Percentiles rank a stretch among this genome's conserved stretches.
phyloP scores from a whole-genome alignment of 768 basidiomycete species.

The Tephrocybe sp. region DNA sequence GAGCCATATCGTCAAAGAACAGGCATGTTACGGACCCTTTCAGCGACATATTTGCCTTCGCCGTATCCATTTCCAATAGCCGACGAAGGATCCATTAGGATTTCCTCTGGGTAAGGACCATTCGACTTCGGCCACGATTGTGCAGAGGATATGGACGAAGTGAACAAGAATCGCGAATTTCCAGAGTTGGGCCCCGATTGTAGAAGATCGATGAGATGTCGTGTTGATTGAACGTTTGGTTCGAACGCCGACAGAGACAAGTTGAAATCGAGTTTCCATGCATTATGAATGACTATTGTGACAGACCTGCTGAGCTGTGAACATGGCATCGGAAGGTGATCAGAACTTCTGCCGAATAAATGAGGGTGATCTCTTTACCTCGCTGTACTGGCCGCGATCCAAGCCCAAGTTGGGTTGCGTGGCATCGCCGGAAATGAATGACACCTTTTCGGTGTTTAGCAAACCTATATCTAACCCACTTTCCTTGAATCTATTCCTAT shows the following conservation, averaged over 20 bases:
- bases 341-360: neutral
- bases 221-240: slow-evolving; percentile 29
- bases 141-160: slow-evolving; percentile 30
- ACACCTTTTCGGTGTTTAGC: slow-evolving; percentile 13
- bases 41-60: slow-evolving; percentile 34
- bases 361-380: slow-evolving; percentile 1
- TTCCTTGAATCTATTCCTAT: slow-evolving; percentile 14
- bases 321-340: neutral
- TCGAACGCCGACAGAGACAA: slow-evolving; percentile 35
- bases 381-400: neutral
- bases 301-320: slow-evolving; percentile 28
- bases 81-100: slow-evolving; percentile 22
- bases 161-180: slow-evolving; percentile 28
- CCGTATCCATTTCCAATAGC: slow-evolving; percentile 29
- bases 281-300: slow-evolving; percentile 32
- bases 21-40: slow-evolving; percentile 23
- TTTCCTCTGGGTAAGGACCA: slow-evolving; percentile 32
- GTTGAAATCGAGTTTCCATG: slow-evolving; percentile 44
- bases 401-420: slow-evolving; percentile 14
- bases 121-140: slow-evolving; percentile 16
- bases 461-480: slow-evolving; percentile 13
- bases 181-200: slow-evolving; percentile 17
- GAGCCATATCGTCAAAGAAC: neutral
- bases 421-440: slow-evolving; percentile 17
- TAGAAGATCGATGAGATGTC: slow-evolving; percentile 31